Base-by-base conservation (phyloP, 2,329 filamentous ascomycete genomes). In the Colletotrichum tamarilloi region DNA sequence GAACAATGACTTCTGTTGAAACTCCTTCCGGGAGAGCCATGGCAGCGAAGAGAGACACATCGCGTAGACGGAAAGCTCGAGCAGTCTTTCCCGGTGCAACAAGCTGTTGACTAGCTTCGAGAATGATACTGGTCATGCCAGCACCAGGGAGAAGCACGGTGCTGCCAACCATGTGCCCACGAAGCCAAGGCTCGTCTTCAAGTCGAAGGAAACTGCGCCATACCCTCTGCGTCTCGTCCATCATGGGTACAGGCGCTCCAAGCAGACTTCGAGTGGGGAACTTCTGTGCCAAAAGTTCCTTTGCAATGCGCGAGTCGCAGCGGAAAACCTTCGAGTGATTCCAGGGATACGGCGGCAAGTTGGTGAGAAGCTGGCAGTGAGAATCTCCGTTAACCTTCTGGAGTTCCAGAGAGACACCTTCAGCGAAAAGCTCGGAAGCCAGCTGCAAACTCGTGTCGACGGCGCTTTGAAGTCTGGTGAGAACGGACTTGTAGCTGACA, bases 131-230 rank as follows among this genome's bases (percentile, higher is more conserved):
- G 11, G 78, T 59, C 77, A 78, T 79, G 9, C 80, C 80, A 19
- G 77, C 77, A 2, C 68, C 78, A 14, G 80, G 80, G 62, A 79
- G 80, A 3, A 83, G 58, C 9, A 79, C 76, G 26, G 75, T 68
- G 8, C 77, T 75, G 24, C 76, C 56, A 30, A 83, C 74, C n/a
- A 75, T 74, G 74, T 83, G 81, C 35, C 82, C 75, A 66, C 76
- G 74, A 5, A 82, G 60, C 81, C 81, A 82, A 2, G 79, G 77
- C n/a, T 77, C 75, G 60, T 82, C 79, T 5, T 62, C 73, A 4
- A 77, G 9, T 11, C 76, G 75, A 19, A 77, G 72, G 52, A 66
- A 74, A 55, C 75, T 74, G 16, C 77, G 74, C 75, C 75, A 78
- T 7, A 49, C 57, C 3, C 60, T 38, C 30, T 63, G 22, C n/a